Evolutionary conservation across 306 rosid genomes (phyloP).

Genomic region (Geum urbanum): DNA sequence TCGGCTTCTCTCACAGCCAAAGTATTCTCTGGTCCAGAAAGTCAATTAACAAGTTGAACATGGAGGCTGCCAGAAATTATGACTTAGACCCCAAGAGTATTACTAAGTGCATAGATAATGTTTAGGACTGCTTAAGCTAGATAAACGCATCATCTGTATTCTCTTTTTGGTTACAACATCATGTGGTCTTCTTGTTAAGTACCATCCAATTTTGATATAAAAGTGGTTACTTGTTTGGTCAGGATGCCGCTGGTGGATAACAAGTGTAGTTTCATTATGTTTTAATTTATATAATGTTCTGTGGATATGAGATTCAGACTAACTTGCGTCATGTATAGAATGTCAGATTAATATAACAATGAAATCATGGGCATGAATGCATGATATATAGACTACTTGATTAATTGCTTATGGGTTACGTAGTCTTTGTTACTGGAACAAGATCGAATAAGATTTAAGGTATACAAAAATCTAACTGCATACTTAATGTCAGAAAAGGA

Average conservation of each 20-base stretch:
- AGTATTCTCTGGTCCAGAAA: constrained; percentile 9
- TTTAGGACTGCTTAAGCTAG: constrained; percentile 19
- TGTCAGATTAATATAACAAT: too few species aligned
- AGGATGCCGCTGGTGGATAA: constrained; percentile 21
- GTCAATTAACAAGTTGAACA: not conserved
- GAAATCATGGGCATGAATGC: too few species aligned
- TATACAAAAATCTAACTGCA: too few species aligned
- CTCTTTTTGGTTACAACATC: constrained; percentile 11
- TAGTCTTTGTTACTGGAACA: too few species aligned
- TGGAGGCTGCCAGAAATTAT: not conserved
- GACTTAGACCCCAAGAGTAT: not conserved
- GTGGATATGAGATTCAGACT: too few species aligned
- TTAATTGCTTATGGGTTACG: too few species aligned
- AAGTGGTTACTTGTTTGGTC: constrained; percentile 24
- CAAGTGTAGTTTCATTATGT: not conserved
- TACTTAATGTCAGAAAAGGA: too few species aligned
- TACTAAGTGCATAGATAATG: constrained; percentile 8
- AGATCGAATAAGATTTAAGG: too few species aligned
- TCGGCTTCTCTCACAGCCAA: constrained; percentile 22
- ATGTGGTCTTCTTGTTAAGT: constrained; percentile 21
- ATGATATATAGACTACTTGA: too few species aligned
- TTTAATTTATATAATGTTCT: not conserved
- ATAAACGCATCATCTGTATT: not conserved
- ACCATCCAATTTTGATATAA: constrained; percentile 50
- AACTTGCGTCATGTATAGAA: too few species aligned